Percentiles rank a stretch among this genome's conserved stretches.
Evolutionary conservation across 768 basidiomycete genomes (phyloP).

Genomic region (Paxillus rubicundulus): DNA sequence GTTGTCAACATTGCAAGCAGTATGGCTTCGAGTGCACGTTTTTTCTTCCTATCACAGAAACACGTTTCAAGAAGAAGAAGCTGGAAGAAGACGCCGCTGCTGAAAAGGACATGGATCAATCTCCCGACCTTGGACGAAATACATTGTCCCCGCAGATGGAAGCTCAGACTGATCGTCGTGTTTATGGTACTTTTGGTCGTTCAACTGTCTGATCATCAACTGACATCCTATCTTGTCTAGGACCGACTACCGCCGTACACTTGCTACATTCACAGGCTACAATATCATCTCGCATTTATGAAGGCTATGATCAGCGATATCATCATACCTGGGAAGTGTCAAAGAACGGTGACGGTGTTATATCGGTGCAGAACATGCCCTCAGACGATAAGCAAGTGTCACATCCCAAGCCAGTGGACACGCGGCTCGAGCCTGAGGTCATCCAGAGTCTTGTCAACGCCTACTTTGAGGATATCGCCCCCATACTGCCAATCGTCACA

Average conservation of each 20-base stretch:
- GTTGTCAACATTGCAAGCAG: slow-evolving; percentile 94
- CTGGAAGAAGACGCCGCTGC: slow-evolving; percentile 62
- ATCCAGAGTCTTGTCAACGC: slow-evolving; percentile 86
- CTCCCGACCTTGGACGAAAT: slow-evolving; percentile 27
- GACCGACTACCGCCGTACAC: slow-evolving; percentile 84
- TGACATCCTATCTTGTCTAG: slow-evolving; percentile 45
- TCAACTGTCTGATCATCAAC: slow-evolving; percentile 6
- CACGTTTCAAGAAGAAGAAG: slow-evolving; percentile 97
- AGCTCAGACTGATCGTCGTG: slow-evolving; percentile 53
- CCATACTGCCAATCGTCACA: slow-evolving; percentile 86
- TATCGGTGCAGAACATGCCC: slow-evolving; percentile 69
- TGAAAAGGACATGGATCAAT: slow-evolving; percentile 36
- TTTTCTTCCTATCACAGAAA: slow-evolving; percentile 97
- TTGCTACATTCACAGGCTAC: slow-evolving; percentile 87
- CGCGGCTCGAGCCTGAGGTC: slow-evolving; percentile 73
- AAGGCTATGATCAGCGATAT: slow-evolving; percentile 84
- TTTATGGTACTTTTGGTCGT: slow-evolving; percentile 51
- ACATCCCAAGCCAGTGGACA: slow-evolving; percentile 63
- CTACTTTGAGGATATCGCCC: slow-evolving; percentile 87
- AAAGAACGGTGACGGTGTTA: slow-evolving; percentile 82
- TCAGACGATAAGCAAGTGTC: slow-evolving; percentile 52
- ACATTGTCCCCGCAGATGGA: slow-evolving; percentile 49
- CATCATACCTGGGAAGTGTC: slow-evolving; percentile 87
- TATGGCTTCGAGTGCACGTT: slow-evolving; percentile 94
- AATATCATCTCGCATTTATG: slow-evolving; percentile 81